Base-by-base conservation (phyloP, 805 yeast species). In the Allodekkera sacchari region DNA sequence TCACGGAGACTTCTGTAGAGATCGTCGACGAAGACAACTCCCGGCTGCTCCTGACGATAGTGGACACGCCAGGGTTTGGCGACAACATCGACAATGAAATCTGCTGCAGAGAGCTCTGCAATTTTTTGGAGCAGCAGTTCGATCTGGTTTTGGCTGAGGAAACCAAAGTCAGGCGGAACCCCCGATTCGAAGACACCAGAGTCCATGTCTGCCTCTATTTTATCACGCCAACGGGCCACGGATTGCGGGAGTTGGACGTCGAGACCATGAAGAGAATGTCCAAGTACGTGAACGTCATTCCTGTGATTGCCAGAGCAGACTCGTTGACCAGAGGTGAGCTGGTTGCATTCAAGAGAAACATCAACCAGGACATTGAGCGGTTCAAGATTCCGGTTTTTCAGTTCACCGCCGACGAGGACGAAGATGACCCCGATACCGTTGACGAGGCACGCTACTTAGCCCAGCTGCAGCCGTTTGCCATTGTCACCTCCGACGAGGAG, bases 81-180 rank as follows among this genome's bases (percentile, higher is more conserved):
- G 72, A 78, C 45, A 74, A 74, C 48, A 55, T 74, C 39, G 63
- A 74, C 52, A 74, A 74, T 45, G 71, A 72, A 29, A 44, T 78
- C 31, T 80, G 89, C 49, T 74, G 71, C 47, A 63, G 59, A 9
- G 92, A 82, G 49, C 71, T 82, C 32, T 71, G 73, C 32, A 64
- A 67, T 35, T 83, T 70, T 50, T 57, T 83, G 47, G 81, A 78
- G 51, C 85, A 78, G 50, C 89, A 82, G 50, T 82, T 81, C 50
- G 88, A 80, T 51, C 61, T 68, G 35, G 85, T 83, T 1, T 66
- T 87, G 28, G 84, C 83, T 2, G 95, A 87, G 53, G 96, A 87
- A 54, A 82, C 92, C 1, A 68, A 89, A 41, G 83, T 87, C 41
- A 71, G 71, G 55, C 77, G 96, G 67, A 83, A 84, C 52, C 95